Percentiles rank a stretch among this genome's conserved stretches.
Conservation (phyloP, 2,329 filamentous ascomycete species). For the Phialophora expanda region DNA sequence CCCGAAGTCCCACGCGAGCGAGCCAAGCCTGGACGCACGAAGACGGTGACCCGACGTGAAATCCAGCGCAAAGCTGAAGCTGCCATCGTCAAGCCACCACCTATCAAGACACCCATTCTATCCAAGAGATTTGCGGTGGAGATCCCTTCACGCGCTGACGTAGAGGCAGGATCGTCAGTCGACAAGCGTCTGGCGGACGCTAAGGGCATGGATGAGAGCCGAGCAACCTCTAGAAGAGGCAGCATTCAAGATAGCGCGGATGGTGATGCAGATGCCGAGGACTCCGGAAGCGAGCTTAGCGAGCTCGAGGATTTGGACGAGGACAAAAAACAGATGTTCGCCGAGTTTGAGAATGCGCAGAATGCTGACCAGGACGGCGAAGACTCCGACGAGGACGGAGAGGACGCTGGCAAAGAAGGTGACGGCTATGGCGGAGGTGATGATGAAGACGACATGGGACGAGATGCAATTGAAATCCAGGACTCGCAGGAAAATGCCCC, state of each 20-base stretch:
- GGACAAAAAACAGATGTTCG: slow-evolving; percentile 43
- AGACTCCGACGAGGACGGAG: slow-evolving; percentile 43
- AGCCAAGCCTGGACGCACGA: slow-evolving; percentile 50
- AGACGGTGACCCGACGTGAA: slow-evolving; percentile 65
- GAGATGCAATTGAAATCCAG: slow-evolving; percentile 28
- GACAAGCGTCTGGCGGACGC: slow-evolving; percentile 55
- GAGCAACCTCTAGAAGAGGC: slow-evolving; percentile 60
- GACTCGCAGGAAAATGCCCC: slow-evolving; percentile 27
- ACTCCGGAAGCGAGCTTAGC: slow-evolving; percentile 34
- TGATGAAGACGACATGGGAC: slow-evolving; percentile 26
- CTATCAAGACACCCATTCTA: slow-evolving; percentile 43
- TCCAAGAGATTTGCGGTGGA: slow-evolving; percentile 36
- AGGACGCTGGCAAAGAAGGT: slow-evolving; percentile 41
- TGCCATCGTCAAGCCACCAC: slow-evolving; percentile 53
- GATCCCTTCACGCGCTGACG: slow-evolving; percentile 35
- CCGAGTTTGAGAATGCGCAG: slow-evolving; percentile 50
- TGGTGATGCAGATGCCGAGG: slow-evolving; percentile 64
- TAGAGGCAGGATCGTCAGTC: slow-evolving; percentile 48
- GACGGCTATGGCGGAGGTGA: slow-evolving; percentile 31
- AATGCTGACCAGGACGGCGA: slow-evolving; percentile 51
- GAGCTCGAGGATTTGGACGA: slow-evolving; percentile 59
- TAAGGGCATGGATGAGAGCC: slow-evolving; percentile 51
- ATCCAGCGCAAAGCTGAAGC: slow-evolving; percentile 64
- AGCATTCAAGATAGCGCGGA: slow-evolving; percentile 70
- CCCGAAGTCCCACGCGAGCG: slow-evolving; percentile 27